Conservation (phyloP, 225 moss, liverwort and hornwort species). For the Ulota crispa region DNA sequence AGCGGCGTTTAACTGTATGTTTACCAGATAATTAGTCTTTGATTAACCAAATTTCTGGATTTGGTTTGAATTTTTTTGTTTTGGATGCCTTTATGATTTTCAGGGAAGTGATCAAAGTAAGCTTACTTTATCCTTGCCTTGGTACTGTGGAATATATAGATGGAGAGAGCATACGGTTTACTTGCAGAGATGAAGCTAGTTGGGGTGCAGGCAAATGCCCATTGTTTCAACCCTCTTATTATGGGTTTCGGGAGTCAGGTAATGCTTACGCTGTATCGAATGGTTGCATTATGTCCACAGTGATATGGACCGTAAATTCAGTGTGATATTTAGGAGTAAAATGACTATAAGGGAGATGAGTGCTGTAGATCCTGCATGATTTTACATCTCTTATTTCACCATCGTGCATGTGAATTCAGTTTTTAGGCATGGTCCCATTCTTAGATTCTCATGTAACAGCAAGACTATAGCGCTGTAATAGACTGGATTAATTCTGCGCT, state of each 20-base stretch:
- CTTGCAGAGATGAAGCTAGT: constrained; percentile 62
- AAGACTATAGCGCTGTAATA: background rate
- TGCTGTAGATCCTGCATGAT: background rate
- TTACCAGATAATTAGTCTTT: background rate
- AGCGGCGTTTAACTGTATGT: background rate
- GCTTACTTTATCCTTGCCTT: constrained; percentile 13
- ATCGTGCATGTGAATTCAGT: background rate
- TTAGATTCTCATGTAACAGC: background rate
- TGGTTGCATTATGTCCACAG: background rate
- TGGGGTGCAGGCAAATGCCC: constrained; percentile 59
- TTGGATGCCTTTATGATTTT: background rate
- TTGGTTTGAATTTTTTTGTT: background rate
- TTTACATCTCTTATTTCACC: background rate
- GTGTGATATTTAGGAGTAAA: background rate
- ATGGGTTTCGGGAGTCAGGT: constrained; percentile 73
- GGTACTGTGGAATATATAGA: constrained; percentile 35
- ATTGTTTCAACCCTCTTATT: constrained; percentile 68
- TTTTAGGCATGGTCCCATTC: background rate
- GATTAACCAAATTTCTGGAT: background rate
- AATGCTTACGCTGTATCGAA: constrained; percentile 3
- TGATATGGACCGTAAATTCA: background rate
- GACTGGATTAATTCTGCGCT: background rate
- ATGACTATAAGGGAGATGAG: background rate
- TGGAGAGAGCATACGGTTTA: constrained; percentile 71
- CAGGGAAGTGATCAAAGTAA: constrained; percentile 2